Evolutionary conservation across 805 yeast species (phyloP).

Genomic region (Myxozyma lipomycoides): DNA sequence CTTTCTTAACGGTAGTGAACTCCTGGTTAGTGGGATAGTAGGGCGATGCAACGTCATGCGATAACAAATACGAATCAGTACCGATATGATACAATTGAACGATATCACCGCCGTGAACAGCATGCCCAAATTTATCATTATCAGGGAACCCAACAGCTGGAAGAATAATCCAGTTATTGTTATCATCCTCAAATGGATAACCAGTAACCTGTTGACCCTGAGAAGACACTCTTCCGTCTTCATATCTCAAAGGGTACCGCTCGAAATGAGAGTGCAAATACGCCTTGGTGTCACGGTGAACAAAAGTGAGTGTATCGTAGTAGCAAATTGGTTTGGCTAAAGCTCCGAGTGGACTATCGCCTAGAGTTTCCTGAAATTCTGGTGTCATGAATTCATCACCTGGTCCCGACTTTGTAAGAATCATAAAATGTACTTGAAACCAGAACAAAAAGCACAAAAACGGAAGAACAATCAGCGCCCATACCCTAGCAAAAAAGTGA

Average conservation of each 20-base stretch:
- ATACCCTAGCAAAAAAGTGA: slow-evolving; percentile 73
- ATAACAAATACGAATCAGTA: slow-evolving; percentile 72
- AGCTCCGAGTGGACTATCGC: slow-evolving; percentile 72
- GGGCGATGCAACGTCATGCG: slow-evolving; percentile 98
- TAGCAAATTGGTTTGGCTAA: slow-evolving; percentile 69
- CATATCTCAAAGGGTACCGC: slow-evolving; percentile 84
- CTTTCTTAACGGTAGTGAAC: slow-evolving; percentile 68
- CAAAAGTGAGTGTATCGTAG: slow-evolving; percentile 69
- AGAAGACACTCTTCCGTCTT: slow-evolving; percentile 92
- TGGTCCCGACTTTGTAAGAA: slow-evolving; percentile 83
- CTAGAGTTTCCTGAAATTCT: slow-evolving; percentile 87
- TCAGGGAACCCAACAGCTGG: slow-evolving; percentile 53
- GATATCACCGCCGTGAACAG: slow-evolving; percentile 65
- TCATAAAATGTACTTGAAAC: slow-evolving; percentile 87
- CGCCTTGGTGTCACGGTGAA: slow-evolving; percentile 75
- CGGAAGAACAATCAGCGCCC: slow-evolving; percentile 72
- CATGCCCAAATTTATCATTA: slow-evolving; percentile 41
- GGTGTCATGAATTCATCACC: slow-evolving; percentile 96
- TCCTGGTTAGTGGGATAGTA: slow-evolving; percentile 89
- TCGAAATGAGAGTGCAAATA: slow-evolving; percentile 77
- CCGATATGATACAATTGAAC: slow-evolving; percentile 77
- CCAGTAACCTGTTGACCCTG: slow-evolving; percentile 93
- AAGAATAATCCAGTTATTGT: slow-evolving; percentile 82
- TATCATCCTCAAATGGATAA: slow-evolving; percentile 46
- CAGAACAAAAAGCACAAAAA: slow-evolving; percentile 76